phyloP scores from a whole-genome alignment of 2,329 filamentous ascomycete species.

The Trichophaea hybrida region DNA sequence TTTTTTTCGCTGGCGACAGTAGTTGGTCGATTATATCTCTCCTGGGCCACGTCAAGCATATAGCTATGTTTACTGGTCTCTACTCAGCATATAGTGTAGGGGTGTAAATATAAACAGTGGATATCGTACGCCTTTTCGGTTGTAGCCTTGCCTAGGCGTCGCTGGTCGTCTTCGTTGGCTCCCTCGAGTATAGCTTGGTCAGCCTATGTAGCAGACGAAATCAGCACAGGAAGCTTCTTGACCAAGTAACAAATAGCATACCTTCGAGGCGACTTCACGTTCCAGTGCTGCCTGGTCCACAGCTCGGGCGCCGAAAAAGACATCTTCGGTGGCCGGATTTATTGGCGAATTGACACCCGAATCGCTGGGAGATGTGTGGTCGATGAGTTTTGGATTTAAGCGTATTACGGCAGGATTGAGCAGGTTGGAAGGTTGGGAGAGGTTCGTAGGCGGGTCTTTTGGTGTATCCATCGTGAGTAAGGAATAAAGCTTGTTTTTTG shows the following conservation, averaged over 20 bases:
- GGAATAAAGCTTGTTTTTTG: too few species aligned
- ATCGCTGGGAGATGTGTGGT: neutral
- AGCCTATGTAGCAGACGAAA: conserved; percentile 31
- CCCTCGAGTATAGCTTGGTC: conserved; percentile 47
- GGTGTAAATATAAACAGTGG: conserved; percentile 14
- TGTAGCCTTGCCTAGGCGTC: conserved; percentile 44
- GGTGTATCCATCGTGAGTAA: too few species aligned
- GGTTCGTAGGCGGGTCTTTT: too few species aligned
- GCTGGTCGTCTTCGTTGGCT: conserved; percentile 49
- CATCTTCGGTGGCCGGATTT: neutral
- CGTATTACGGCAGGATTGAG: too few species aligned
- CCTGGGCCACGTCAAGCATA: neutral
- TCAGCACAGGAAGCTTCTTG: neutral
- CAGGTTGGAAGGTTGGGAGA: too few species aligned
- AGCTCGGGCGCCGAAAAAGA: conserved; percentile 11
- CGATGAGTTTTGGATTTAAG: neutral
- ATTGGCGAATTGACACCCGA: neutral
- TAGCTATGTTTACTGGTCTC: neutral
- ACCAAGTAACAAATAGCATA: neutral
- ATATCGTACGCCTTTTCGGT: conserved; percentile 35
- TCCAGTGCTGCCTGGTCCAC: conserved; percentile 19
- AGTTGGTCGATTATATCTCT: neutral
- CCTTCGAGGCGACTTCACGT: conserved; percentile 14
- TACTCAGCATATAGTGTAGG: neutral
- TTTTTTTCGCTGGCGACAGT: conserved; percentile 34